These are phyloP conservation scores for Golubevia pallescens DNA, from an alignment of 1,284 basidiomycete species.

Conservation along the genomic window DNA sequence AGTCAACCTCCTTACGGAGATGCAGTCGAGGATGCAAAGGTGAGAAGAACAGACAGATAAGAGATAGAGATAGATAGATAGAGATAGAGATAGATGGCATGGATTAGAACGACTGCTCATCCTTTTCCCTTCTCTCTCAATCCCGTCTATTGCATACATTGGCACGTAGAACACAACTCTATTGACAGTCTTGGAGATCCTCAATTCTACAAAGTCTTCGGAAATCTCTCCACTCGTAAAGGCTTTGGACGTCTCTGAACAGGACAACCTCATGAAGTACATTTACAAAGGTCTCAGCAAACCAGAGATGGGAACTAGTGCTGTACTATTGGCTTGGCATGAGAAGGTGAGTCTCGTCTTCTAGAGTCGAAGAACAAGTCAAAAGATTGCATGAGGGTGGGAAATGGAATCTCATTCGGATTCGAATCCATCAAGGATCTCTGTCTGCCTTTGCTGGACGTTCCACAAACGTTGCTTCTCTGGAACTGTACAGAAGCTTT, in stretches of 20 bases:
- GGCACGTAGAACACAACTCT: constrained; percentile 75
- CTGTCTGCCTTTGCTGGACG: constrained; percentile 5
- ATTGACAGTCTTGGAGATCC: constrained; percentile 83
- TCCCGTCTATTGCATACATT: not conserved
- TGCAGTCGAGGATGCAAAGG: constrained; percentile 44
- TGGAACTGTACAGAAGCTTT: too few relatives aligned
- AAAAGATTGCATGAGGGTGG: not conserved
- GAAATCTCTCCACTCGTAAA: constrained; percentile 83
- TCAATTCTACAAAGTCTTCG: constrained; percentile 90
- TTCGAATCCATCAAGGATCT: too few relatives aligned
- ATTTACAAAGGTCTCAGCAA: constrained; percentile 93
- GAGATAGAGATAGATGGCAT: not conserved
- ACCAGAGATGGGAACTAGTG: constrained; percentile 74
- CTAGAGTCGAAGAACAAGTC: too few relatives aligned
- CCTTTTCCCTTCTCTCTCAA: constrained; percentile 7
- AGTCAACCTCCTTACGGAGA: constrained; percentile 48
- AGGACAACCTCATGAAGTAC: constrained; percentile 97
- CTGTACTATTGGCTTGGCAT: constrained; percentile 91
- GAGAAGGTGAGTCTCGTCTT: constrained; percentile 84
- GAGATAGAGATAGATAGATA: not conserved
- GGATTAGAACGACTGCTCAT: not conserved
- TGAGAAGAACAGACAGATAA: constrained; percentile 19
- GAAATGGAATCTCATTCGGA: too few relatives aligned
- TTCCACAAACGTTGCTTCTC: too few relatives aligned
- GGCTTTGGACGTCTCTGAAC: constrained; percentile 76